Conservation (phyloP, 2,329 filamentous ascomycete species). For the Harringtonia aguacate region DNA sequence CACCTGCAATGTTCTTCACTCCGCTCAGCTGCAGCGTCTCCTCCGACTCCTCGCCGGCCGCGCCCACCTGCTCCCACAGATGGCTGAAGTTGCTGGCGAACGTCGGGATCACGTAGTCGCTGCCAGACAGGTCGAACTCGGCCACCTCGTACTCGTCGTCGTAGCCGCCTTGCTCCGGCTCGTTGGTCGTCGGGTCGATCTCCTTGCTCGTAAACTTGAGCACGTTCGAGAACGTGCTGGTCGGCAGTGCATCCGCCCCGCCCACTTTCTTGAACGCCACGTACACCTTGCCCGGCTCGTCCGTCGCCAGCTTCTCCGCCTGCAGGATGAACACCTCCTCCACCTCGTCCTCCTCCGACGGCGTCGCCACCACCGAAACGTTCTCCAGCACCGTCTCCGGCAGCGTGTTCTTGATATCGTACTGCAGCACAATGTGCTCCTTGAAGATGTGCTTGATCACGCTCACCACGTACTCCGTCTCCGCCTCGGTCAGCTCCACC, state of each 20-base stretch:
- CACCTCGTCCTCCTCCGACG: slow-evolving; percentile 68
- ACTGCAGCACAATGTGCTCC: slow-evolving; percentile 90
- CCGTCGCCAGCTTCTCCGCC: slow-evolving; percentile 67
- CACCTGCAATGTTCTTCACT: slow-evolving; percentile 88
- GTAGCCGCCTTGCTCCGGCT: slow-evolving; percentile 86
- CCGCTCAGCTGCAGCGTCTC: slow-evolving; percentile 84
- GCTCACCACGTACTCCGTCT: slow-evolving; percentile 92
- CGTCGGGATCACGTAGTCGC: slow-evolving; percentile 86
- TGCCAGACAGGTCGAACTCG: slow-evolving; percentile 80
- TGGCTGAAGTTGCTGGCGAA: slow-evolving; percentile 94
- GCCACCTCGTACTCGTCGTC: slow-evolving; percentile 97
- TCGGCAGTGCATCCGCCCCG: slow-evolving; percentile 66
- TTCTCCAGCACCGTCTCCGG: slow-evolving; percentile 84
- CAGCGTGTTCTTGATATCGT: slow-evolving; percentile 95
- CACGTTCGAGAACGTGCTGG: slow-evolving; percentile 77
- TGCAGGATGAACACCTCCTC: slow-evolving; percentile 94
- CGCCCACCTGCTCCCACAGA: slow-evolving; percentile 87
- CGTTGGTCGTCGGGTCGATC: slow-evolving; percentile 86
- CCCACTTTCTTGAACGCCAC: slow-evolving; percentile 82
- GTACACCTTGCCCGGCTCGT: slow-evolving; percentile 88
- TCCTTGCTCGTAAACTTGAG: slow-evolving; percentile 98
- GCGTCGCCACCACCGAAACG: slow-evolving; percentile 71
- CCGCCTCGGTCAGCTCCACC: slow-evolving; percentile 88
- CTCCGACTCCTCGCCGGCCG: slow-evolving; percentile 78
- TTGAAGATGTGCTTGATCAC: slow-evolving; percentile 98